Evolutionary conservation across 257 asterid genomes (phyloP).

Genomic region (Solanum corneliomulleri): DNA sequence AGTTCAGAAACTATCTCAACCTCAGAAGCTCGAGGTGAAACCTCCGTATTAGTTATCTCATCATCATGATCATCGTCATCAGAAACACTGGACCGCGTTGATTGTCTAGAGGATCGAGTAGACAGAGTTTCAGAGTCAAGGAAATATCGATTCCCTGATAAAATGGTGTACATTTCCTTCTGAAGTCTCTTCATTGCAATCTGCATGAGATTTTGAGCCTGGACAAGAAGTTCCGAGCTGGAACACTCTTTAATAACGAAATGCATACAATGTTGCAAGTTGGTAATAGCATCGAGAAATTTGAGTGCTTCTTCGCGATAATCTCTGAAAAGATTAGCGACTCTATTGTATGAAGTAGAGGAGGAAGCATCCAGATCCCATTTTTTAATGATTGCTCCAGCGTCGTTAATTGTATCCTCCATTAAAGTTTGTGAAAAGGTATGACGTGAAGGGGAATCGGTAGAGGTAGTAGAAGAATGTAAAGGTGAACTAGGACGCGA

Average conservation of each 20-base stretch:
- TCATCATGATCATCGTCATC: conserved; percentile 39
- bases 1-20: conserved; percentile 5
- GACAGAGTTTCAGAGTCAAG: conserved; percentile 54
- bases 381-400: conserved; percentile 27
- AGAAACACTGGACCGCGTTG: conserved; percentile 22
- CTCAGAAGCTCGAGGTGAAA: background rate
- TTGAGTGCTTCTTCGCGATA: conserved; percentile 25
- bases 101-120: conserved; percentile 9
- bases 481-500: conserved; percentile 32
- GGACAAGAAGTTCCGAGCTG: conserved; percentile 23
- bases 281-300: conserved; percentile 32
- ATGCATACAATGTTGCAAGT: conserved; percentile 47
- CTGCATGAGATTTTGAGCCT: conserved; percentile 59
- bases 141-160: conserved; percentile 31
- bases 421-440: conserved; percentile 40
- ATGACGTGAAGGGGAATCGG: conserved; percentile 16
- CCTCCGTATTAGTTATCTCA: conserved; percentile 5
- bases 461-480: background rate
- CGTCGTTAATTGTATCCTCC: conserved; percentile 46
- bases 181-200: conserved; percentile 55
- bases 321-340: conserved; percentile 24
- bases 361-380: conserved; percentile 24
- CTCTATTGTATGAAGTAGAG: background rate
- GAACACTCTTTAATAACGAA: conserved; percentile 24
- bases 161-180: conserved; percentile 42